Percentiles rank a stretch among this genome's conserved stretches.
Conservation (phyloP, 1,284 basidiomycete genomes). For the Exobasidium rhododendri region DNA sequence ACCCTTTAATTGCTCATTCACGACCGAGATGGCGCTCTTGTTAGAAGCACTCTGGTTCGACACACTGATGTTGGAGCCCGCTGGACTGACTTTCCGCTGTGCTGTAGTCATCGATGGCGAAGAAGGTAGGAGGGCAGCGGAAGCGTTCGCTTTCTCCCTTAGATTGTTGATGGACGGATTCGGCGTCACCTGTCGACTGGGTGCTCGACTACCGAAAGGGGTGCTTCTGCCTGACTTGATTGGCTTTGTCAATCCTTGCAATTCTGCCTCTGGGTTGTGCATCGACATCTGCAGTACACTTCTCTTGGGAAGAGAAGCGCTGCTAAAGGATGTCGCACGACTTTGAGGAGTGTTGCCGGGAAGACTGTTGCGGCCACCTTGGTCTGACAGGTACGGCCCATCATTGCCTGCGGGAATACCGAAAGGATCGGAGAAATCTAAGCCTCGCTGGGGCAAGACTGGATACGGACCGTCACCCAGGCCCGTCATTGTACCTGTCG, state of each 20-base stretch:
- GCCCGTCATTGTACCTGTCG: slow-evolving; percentile 38
- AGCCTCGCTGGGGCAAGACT: slow-evolving; percentile 15
- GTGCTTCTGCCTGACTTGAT: slow-evolving; percentile 28
- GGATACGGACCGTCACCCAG: slow-evolving; percentile 41
- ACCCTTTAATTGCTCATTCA: not conserved
- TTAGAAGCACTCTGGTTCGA: no score
- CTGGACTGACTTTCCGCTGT: not conserved
- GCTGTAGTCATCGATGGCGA: not conserved
- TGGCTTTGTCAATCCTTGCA: slow-evolving; percentile 38
- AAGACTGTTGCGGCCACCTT: not conserved
- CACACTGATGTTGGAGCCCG: no score
- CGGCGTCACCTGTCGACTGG: slow-evolving; percentile 31
- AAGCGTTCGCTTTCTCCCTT: slow-evolving; percentile 9
- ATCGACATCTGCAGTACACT: slow-evolving; percentile 42
- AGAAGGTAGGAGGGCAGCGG: not conserved
- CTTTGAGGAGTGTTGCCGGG: slow-evolving; percentile 19
- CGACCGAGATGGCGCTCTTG: not conserved
- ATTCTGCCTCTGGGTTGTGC: slow-evolving; percentile 38
- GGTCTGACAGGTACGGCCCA: slow-evolving; percentile 23
- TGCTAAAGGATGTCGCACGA: not conserved
- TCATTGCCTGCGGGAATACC: slow-evolving; percentile 22
- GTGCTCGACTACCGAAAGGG: slow-evolving; percentile 34
- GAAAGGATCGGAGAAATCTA: slow-evolving; percentile 25
- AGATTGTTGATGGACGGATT: slow-evolving; percentile 24
- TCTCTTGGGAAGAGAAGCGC: slow-evolving; percentile 4